These are phyloP conservation scores for Colletotrichum karsti DNA, from an alignment of 2,329 filamentous ascomycete species.

Conservation along the genomic window DNA sequence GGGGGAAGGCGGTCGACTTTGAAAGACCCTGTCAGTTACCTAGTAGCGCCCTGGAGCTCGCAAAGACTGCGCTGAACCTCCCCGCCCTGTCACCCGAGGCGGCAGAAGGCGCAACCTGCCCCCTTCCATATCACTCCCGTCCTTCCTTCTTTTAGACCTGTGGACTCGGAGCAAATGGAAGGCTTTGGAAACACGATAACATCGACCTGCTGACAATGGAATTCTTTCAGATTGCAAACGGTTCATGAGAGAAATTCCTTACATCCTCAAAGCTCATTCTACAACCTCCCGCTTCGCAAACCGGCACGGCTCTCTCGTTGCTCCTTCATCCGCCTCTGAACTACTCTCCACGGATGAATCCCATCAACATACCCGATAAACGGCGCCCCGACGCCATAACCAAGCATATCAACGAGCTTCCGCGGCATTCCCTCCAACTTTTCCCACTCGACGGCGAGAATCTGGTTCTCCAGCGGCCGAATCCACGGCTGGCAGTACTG, in stretches of 20 bases:
- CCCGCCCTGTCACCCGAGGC: no score
- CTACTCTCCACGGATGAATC: constrained; percentile 29
- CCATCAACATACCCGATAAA: constrained; percentile 35
- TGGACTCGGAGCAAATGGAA: no score
- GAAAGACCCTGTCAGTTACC: no score
- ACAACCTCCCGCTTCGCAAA: neutral
- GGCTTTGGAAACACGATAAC: no score
- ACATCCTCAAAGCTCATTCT: neutral
- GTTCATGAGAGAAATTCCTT: neutral
- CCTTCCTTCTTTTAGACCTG: no score
- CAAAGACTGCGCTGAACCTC: no score
- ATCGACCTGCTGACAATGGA: no score
- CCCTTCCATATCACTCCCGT: no score
- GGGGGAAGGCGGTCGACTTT: no score
- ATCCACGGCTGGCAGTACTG: constrained; percentile 52
- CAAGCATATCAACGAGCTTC: constrained; percentile 34
- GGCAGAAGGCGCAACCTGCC: no score
- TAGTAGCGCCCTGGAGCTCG: no score
- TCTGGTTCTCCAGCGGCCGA: constrained; percentile 46
- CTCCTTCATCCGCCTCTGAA: constrained; percentile 27
- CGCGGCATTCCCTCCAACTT: constrained; percentile 32
- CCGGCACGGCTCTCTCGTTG: constrained; percentile 13
- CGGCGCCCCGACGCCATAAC: constrained; percentile 33
- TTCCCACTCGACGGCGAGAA: constrained; percentile 41
- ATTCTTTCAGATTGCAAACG: neutral